Conservation (phyloP, 441 rosid genomes). For the Erodium moschatum region DNA sequence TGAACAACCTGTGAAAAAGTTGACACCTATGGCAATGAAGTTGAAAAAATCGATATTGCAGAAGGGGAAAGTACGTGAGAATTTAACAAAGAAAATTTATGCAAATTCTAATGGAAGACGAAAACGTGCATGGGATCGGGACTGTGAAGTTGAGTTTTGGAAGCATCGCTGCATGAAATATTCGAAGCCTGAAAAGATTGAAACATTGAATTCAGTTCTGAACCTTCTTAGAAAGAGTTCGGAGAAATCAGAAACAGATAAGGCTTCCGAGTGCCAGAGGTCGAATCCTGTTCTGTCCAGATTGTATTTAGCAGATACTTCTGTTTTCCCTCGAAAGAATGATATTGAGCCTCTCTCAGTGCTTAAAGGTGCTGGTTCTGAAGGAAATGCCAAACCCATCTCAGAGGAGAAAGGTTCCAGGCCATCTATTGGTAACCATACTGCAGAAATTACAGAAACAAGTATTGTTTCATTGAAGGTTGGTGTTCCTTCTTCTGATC, state of each 20-base stretch:
- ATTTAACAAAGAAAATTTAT: constrained; percentile 89
- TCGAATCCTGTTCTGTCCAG: constrained; percentile 78
- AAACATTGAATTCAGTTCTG: constrained; percentile 87
- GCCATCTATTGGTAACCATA: constrained; percentile 26
- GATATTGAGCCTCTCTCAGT: constrained; percentile 73
- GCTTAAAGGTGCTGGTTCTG: constrained; percentile 34
- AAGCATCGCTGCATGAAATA: constrained; percentile 78
- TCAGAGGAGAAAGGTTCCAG: constrained; percentile 28
- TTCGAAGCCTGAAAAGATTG: constrained; percentile 82
- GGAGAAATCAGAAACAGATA: constrained; percentile 32
- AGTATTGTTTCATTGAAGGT: constrained; percentile 34
- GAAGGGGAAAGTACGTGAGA: constrained; percentile 95
- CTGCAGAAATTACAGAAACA: constrained; percentile 30
- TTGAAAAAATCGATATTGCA: constrained; percentile 76
- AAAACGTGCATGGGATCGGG: constrained; percentile 88
- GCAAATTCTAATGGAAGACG: constrained; percentile 78
- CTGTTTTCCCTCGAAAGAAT: constrained; percentile 85
- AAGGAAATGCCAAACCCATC: constrained; percentile 28
- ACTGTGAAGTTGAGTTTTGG: constrained; percentile 99
- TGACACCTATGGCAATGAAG: constrained; percentile 56
- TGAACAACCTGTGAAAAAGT: constrained; percentile 44
- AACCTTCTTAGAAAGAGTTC: constrained; percentile 54
- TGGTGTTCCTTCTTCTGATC: constrained; percentile 23
- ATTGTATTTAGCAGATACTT: constrained; percentile 91
- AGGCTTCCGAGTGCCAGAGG: constrained; percentile 36